Percentiles rank a stretch among this genome's conserved stretches.
These are phyloP conservation scores for Dendrobium catenatum DNA, from an alignment of 106 monocot species.

Conservation along the genomic window DNA sequence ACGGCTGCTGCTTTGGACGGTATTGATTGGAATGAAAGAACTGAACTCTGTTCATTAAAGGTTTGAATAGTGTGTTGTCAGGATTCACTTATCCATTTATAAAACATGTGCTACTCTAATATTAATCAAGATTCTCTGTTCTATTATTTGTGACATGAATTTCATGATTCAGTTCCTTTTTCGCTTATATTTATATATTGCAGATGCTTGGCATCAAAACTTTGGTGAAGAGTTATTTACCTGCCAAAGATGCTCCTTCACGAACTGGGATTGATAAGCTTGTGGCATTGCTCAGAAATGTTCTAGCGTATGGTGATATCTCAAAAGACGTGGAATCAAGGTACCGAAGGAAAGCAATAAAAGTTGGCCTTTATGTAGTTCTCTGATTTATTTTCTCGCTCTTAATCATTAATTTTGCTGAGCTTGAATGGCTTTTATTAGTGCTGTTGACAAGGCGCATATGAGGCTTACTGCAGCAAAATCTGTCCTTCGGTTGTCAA, in stretches of 20 bases:
- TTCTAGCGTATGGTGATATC: slow-evolving; percentile 75
- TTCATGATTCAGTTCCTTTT: neutral
- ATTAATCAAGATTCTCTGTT: neutral
- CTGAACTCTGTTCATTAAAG: slow-evolving; percentile 79
- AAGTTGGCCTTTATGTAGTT: neutral
- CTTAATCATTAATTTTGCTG: neutral
- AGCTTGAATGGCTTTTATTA: slow-evolving; percentile 22
- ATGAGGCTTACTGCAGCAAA: slow-evolving; percentile 86
- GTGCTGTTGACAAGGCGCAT: slow-evolving; percentile 79
- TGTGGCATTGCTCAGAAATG: slow-evolving; percentile 57
- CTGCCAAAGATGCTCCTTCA: slow-evolving; percentile 75
- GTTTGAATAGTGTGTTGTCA: slow-evolving; percentile 19
- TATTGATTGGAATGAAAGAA: slow-evolving; percentile 57
- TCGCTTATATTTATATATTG: neutral
- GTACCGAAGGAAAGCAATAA: slow-evolving; percentile 25
- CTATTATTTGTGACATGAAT: slow-evolving; percentile 1
- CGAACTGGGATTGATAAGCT: slow-evolving; percentile 78
- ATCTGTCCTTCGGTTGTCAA: slow-evolving; percentile 90
- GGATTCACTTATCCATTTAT: neutral
- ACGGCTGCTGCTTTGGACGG: slow-evolving; percentile 12
- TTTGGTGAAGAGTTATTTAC: slow-evolving; percentile 92
- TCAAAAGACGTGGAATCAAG: slow-evolving; percentile 64
- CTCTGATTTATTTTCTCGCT: neutral
- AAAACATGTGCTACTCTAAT: neutral
- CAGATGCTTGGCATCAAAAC: slow-evolving; percentile 91